Evolutionary conservation across 169 alveolate genomes (phyloP), one percentile per base, ranked within the genome.

Genomic region (Plasmodium chabaudi): DNA sequence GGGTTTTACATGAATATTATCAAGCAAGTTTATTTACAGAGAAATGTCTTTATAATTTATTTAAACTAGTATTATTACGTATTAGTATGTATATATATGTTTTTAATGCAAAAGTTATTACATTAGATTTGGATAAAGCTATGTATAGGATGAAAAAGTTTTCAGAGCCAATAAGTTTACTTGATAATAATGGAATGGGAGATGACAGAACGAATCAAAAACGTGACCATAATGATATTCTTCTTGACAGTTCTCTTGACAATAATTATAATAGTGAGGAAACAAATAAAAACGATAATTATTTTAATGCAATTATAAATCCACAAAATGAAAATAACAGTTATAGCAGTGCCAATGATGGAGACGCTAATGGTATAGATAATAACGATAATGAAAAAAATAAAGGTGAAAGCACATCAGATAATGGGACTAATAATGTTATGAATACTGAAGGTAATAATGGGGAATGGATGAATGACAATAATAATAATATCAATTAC

Each of bases 61-160:
- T 82, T 56, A 82, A 82, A 60, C 25, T 82, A 46, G 90, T 82
- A 23, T 68, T 82, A 42, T 51, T 82, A 61, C 77, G 90, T 27
- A 63, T 82, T 3, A 82, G 84, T 57, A 15, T 56, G 9, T 82
- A 68, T 61, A 68, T 68, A 7, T 82, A 53, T 12, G 79, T 82
- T 4, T 53, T 68, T 15, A 82, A 65, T 39, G 57, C 47, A n/a
- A 82, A 65, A 34, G 70, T 65, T 5, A 69, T 82, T 23, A 82
- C 90, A 1, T 60, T 82, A 71, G 90, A 82, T 55, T 44, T 69
- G n/a, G 84, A 82, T 61, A 82, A 82, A 49, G 84, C 84, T n/a
- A 82, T 82, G 72, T 67, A 82, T 56, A 69, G 90, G 42, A 82
- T 82, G 90, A 82, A 69, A 34, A 82, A 68, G 47, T 82, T 82